Evolutionary conservation across 306 rosid species (phyloP).

Genomic region (Arachis stenosperma): DNA sequence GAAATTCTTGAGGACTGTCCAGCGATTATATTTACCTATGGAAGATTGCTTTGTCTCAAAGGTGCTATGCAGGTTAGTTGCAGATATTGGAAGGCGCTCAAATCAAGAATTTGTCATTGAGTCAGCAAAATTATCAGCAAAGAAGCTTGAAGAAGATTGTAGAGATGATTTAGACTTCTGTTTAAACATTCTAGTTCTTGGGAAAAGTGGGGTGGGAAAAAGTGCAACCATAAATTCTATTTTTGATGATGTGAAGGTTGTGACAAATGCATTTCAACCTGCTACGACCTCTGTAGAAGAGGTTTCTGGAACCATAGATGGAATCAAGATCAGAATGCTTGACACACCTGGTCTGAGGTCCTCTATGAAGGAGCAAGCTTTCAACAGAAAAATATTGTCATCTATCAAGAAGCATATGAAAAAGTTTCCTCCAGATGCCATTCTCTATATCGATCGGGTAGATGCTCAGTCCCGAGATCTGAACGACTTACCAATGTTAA

Average conservation of each 20-base stretch:
- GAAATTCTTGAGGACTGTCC: constrained; percentile 57
- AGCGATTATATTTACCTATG: constrained; percentile 44
- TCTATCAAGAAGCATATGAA: constrained; percentile 44
- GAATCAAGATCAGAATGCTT: constrained; percentile 60
- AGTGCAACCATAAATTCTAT: constrained; percentile 69
- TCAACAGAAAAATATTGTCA: constrained; percentile 53
- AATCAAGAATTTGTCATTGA: constrained; percentile 44
- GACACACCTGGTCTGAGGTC: constrained; percentile 68
- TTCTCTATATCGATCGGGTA: constrained; percentile 62
- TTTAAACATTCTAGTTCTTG: constrained; percentile 63
- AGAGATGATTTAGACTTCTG: constrained; percentile 53
- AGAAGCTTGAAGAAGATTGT: constrained; percentile 51
- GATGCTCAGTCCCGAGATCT: constrained; percentile 47
- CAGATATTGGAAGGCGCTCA: constrained; percentile 44
- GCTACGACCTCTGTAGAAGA: constrained; percentile 51
- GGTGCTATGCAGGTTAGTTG: constrained; percentile 50
- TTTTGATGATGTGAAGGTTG: constrained; percentile 50
- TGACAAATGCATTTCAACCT: constrained; percentile 56
- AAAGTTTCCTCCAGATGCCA: constrained; percentile 52
- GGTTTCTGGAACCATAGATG: constrained; percentile 52
- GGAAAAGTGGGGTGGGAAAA: constrained; percentile 69
- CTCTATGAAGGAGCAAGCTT: constrained; percentile 50
- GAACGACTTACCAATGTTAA: constrained; percentile 52
- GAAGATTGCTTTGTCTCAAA: constrained; percentile 53
- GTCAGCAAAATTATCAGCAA: constrained; percentile 54